phyloP scores from a whole-genome alignment of 495 filamentous ascomycete species.

The Trypethelium eluteriae region DNA sequence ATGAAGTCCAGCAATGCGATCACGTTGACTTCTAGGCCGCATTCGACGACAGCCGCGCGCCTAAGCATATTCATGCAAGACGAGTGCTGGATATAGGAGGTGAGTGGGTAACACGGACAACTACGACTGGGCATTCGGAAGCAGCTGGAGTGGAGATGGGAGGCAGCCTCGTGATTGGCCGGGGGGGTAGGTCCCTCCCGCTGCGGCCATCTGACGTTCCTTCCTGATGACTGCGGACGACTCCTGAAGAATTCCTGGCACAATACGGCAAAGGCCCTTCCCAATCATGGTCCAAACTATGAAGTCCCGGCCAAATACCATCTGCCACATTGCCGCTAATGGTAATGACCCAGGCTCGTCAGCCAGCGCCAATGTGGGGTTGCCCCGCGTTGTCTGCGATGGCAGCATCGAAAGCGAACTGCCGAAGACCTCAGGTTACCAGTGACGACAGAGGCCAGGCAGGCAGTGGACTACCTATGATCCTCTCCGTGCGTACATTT shows the following conservation, averaged over 20 bases:
- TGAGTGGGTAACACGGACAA: background rate
- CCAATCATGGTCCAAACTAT: background rate
- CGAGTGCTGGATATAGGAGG: background rate
- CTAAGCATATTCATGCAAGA: background rate
- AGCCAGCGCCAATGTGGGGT: conserved; percentile 10
- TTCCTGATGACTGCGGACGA: background rate
- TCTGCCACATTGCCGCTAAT: background rate
- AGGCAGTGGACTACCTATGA: background rate
- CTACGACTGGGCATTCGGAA: background rate
- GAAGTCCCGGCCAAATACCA: background rate
- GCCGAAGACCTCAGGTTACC: background rate
- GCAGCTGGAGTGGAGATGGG: background rate
- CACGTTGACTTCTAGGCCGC: background rate
- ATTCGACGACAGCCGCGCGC: background rate
- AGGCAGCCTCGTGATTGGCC: too few relatives aligned
- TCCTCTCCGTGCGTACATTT: background rate
- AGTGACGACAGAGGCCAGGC: conserved; percentile 1
- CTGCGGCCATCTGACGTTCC: background rate
- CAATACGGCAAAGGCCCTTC: background rate
- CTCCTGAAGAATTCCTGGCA: background rate
- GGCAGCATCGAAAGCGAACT: background rate
- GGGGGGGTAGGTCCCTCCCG: background rate
- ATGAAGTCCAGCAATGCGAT: background rate
- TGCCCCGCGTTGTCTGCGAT: conserved; percentile 8
- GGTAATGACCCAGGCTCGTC: background rate